Evolutionary conservation across 2,329 filamentous ascomycete genomes (phyloP).

Genomic region (Dichotomopilus funicola): DNA sequence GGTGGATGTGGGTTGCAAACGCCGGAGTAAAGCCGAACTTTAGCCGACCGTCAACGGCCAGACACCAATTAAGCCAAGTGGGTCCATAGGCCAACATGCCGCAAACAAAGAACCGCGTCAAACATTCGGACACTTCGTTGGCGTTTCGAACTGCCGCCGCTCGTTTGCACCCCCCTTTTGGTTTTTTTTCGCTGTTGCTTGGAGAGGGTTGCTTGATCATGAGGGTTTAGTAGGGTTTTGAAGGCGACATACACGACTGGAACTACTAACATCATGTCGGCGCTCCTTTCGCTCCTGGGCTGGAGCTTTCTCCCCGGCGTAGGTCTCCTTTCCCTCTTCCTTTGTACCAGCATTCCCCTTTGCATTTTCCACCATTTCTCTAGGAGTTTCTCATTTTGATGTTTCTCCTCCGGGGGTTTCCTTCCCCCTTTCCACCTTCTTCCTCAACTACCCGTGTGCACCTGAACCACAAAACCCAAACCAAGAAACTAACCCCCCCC

Average conservation of each 20-base stretch:
- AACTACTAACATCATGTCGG: constrained; percentile 38
- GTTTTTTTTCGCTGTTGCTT: too few relatives aligned
- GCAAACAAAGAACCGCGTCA: neutral
- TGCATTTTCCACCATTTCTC: neutral
- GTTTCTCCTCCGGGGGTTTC: neutral
- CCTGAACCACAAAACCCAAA: too few relatives aligned
- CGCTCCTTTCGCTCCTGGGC: constrained; percentile 47
- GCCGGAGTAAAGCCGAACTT: too few relatives aligned
- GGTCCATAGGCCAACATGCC: neutral
- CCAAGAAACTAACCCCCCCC: neutral
- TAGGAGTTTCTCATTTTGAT: constrained; percentile 13
- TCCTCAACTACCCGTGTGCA: neutral
- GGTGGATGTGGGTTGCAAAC: too few relatives aligned
- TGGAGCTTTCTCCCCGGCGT: constrained; percentile 53
- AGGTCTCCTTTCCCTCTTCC: constrained; percentile 24
- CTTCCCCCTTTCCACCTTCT: neutral
- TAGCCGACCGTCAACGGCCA: too few relatives aligned
- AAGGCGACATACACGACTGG: neutral
- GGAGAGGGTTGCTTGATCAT: too few relatives aligned
- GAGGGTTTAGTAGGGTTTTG: neutral
- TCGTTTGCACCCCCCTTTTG: too few relatives aligned
- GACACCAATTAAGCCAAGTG: neutral
- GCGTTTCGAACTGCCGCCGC: too few relatives aligned
- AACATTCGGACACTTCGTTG: too few relatives aligned
- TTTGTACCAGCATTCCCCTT: neutral